Conservation (phyloP, 78 protist genomes). For the Corallochytrium limacisporum region DNA sequence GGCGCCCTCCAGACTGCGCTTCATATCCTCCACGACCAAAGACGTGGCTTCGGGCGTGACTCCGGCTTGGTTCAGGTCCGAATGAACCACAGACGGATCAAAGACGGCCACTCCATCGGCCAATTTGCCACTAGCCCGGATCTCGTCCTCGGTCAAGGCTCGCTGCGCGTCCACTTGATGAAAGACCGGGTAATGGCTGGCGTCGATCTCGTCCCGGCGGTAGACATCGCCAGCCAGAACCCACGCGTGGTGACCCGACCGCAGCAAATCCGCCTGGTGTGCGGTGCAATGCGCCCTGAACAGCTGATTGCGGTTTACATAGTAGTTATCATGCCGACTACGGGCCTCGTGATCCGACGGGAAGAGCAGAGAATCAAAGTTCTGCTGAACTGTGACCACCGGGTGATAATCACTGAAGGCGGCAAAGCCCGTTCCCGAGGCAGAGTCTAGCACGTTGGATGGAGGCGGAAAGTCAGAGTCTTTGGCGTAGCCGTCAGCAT, state of each 20-base stretch:
- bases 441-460: too few species aligned
- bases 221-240: constrained; percentile 72
- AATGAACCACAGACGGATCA: neutral
- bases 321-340: constrained; percentile 38
- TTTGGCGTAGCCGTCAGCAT: too few species aligned
- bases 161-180: constrained; percentile 64
- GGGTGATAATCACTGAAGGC: too few species aligned
- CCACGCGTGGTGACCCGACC: constrained; percentile 27
- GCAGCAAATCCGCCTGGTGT: constrained; percentile 33
- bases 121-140: neutral
- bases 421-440: too few species aligned
- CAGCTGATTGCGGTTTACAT: neutral
- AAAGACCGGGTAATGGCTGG: constrained; percentile 69
- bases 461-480: too few species aligned
- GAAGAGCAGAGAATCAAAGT: constrained; percentile 33
- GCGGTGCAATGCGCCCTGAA: constrained; percentile 36
- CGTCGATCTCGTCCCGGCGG: constrained; percentile 70
- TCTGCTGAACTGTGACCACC: constrained; percentile 15
- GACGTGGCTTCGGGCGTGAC: neutral
- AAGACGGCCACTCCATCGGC: neutral
- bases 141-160: neutral
- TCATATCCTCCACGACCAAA: constrained; percentile 21
- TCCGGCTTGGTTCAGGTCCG: neutral
- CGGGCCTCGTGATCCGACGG: constrained; percentile 43
- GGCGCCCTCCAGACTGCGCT: constrained; percentile 26